These are phyloP conservation scores for Citrus medica DNA, from an alignment of 345 rosid species.

Conservation along the genomic window DNA sequence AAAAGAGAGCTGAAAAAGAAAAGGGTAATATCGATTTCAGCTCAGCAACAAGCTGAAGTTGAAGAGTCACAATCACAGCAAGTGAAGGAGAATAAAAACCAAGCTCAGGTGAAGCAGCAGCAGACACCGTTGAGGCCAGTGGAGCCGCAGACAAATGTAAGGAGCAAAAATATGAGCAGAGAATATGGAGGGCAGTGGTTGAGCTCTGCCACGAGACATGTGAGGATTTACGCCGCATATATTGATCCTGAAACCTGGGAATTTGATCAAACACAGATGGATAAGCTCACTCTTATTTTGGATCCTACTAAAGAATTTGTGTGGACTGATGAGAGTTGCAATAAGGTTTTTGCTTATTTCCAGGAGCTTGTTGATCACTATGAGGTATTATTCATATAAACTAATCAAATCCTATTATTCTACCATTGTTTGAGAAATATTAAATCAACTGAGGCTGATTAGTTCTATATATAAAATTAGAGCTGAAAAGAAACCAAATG, in stretches of 20 bases:
- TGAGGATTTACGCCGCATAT: constrained; percentile 76
- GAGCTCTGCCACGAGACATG: constrained; percentile 66
- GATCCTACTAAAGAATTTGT: constrained; percentile 82
- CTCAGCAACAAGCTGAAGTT: constrained; percentile 46
- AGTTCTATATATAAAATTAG: background rate
- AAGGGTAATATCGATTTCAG: constrained; percentile 25
- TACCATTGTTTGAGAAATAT: background rate
- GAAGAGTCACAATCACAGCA: constrained; percentile 22
- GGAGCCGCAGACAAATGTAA: constrained; percentile 69
- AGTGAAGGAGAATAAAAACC: constrained; percentile 14
- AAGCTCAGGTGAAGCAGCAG: constrained; percentile 31
- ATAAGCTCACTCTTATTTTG: constrained; percentile 85
- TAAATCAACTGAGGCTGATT: background rate
- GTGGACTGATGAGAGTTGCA: constrained; percentile 72
- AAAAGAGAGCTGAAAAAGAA: constrained; percentile 8
- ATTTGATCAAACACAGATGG: constrained; percentile 77
- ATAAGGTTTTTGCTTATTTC: constrained; percentile 66
- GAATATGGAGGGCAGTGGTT: constrained; percentile 82
- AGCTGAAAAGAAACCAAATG: background rate
- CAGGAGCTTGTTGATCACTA: constrained; percentile 98
- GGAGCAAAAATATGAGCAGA: constrained; percentile 64
- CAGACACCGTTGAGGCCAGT: constrained; percentile 68
- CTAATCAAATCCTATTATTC: background rate
- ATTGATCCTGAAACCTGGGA: constrained; percentile 69
- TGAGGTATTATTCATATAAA: constrained; percentile 44